Percentiles rank a stretch among this genome's conserved stretches.
Evolutionary conservation across 2,329 filamentous ascomycete genomes (phyloP).

Genomic region (Aspergillus hortae): DNA sequence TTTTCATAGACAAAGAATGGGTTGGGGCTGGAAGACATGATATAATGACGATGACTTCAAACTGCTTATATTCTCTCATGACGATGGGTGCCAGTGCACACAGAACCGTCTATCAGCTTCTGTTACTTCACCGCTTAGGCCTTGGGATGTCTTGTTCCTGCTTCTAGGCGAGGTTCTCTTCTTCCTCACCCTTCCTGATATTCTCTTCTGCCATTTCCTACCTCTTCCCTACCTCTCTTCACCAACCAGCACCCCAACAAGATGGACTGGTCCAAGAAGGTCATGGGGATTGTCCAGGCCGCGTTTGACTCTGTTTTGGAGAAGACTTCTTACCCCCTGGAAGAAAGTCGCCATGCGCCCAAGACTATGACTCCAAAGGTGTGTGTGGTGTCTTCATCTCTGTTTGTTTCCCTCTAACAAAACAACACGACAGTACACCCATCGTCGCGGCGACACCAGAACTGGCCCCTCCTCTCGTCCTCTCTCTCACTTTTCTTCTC

Average conservation of each 20-base stretch:
- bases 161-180: too few relatives aligned
- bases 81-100: too few relatives aligned
- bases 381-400: slow-evolving; percentile 35
- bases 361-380: slow-evolving; percentile 42
- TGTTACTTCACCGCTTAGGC: too few relatives aligned
- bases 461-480: not conserved
- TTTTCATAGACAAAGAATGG: not conserved
- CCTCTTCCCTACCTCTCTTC: not conserved
- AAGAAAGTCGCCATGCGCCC: slow-evolving; percentile 21
- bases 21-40: too few relatives aligned
- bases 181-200: not conserved
- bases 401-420: not conserved
- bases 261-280: not conserved
- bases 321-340: slow-evolving; percentile 6
- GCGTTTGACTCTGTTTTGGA: slow-evolving; percentile 14
- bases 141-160: too few relatives aligned
- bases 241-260: not conserved
- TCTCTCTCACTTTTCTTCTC: not conserved
- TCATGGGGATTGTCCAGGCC: slow-evolving; percentile 11
- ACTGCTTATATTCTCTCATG: too few relatives aligned
- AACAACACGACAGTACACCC: not conserved
- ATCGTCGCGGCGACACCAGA: not conserved
- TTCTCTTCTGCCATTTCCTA: not conserved
- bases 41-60: too few relatives aligned
- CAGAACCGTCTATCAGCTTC: too few relatives aligned